phyloP scores from a whole-genome alignment of 495 filamentous ascomycete species.

The Cercophora newfieldiana region DNA sequence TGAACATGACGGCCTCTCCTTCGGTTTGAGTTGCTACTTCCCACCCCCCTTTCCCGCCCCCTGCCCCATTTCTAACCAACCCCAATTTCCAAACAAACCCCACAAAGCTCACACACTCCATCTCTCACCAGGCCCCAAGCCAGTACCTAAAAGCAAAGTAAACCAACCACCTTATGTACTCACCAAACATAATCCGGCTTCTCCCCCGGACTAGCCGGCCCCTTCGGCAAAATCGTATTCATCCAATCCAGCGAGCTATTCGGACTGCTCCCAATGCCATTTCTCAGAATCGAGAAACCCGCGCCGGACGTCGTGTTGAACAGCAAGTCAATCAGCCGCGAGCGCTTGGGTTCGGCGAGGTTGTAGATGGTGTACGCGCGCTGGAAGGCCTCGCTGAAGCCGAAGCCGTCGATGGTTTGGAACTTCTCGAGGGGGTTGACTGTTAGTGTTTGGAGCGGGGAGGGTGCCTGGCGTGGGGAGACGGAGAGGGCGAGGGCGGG shows the following conservation, averaged over 20 bases:
- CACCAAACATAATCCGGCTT: constrained; percentile 20
- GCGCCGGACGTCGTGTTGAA: constrained; percentile 51
- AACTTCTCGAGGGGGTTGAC: constrained; percentile 34
- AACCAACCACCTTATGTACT: neutral
- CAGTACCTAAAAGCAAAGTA: neutral
- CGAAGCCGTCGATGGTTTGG: constrained; percentile 50
- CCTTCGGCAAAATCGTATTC: constrained; percentile 43
- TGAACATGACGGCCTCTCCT: no score
- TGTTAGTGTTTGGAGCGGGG: constrained; percentile 25
- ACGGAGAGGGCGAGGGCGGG: neutral
- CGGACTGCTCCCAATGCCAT: constrained; percentile 40
- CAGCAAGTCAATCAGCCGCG: constrained; percentile 45
- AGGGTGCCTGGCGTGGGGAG: neutral
- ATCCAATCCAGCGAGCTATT: constrained; percentile 27
- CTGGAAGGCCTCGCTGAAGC: constrained; percentile 53
- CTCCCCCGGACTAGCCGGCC: constrained; percentile 36
- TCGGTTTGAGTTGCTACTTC: no score
- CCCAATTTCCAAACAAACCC: neutral
- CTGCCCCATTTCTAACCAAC: neutral
- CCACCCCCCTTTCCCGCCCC: no score
- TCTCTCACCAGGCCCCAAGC: neutral
- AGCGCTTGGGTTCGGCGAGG: constrained; percentile 29
- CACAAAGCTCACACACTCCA: neutral
- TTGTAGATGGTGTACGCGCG: constrained; percentile 45
- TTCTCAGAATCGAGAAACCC: constrained; percentile 56